Evolutionary conservation across 2,329 filamentous ascomycete species (phyloP), one percentile per base, ranked within the genome.

Genomic region (Aspergillus luchuensis): DNA sequence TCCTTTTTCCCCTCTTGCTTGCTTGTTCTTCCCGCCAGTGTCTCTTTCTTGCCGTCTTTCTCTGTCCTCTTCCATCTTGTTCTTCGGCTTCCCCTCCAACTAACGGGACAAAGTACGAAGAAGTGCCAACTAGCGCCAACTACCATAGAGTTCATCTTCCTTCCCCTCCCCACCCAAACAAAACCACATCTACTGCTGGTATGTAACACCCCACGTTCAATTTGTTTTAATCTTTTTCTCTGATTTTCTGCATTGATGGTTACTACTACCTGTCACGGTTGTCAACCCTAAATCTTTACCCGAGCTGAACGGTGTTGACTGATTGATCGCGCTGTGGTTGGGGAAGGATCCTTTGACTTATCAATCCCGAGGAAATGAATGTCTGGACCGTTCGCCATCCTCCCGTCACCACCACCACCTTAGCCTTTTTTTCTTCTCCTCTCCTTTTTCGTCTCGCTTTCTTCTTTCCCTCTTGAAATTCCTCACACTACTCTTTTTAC

Each of bases 1-100:
- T 25, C 43, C 38, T 25, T 52, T 52, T 55, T 28, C 15, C 45
- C 52, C 55, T 50, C 47, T 17, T 50, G 47, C 25, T 36, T 36
- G 33, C 11, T 36, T 36, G 25, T 13, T 8, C 45, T 28, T 28
- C 25, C 23, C n/a, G n/a, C n/a, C 15, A 28, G 25, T 19, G 25
- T n/a, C 7, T 8, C 7, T 25, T 30, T 50, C n/a, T 41, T 36
- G 11, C 38, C 23, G 8, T 36, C 21, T 10, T 7, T 21, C 13
- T 53, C 17, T n/a, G 17, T 53, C 51, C 50, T 15, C 33, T 17
- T 25, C 39, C 21, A 15, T 23, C n/a, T 36, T 13, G 11, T 36
- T 15, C 33, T 36, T 36, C 5, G 10, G 11, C 11, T 13, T 13
- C 11, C 33, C 10, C 11, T 13, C 11, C 11, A 13, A 36, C 10